A percentile compares a stretch with the other conserved stretches of the same genome.
Evolutionary conservation across 1,284 basidiomycete genomes (phyloP).

Genomic region (Peniophora sp.): DNA sequence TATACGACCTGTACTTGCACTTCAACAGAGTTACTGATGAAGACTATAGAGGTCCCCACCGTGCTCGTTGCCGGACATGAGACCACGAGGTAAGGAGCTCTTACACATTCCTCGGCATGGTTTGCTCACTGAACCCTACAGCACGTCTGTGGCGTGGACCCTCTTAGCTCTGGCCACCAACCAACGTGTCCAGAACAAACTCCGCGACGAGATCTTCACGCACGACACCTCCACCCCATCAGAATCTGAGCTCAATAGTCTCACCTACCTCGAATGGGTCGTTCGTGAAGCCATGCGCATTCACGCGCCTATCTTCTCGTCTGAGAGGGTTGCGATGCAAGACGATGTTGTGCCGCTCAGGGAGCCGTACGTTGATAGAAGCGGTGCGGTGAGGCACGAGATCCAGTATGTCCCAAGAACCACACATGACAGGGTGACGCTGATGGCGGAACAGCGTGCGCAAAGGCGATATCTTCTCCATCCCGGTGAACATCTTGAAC

Average conservation of each 20-base stretch:
- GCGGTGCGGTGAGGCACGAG: constrained; percentile 18
- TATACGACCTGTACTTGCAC: constrained; percentile 11
- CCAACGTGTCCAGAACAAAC: constrained; percentile 50
- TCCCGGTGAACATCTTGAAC: constrained; percentile 44
- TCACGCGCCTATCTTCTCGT: constrained; percentile 50
- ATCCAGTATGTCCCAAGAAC: constrained; percentile 15
- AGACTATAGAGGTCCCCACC: constrained; percentile 39
- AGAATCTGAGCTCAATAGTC: constrained; percentile 50
- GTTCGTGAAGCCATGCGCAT: constrained; percentile 66
- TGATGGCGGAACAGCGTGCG: constrained; percentile 23
- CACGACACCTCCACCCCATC: constrained; percentile 28
- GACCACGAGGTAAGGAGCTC: background rate
- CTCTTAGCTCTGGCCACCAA: constrained; percentile 54
- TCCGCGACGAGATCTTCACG: constrained; percentile 58
- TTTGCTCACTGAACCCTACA: constrained; percentile 1
- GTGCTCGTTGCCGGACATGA: background rate
- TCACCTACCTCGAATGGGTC: constrained; percentile 59
- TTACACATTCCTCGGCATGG: background rate
- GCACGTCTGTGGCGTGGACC: constrained; percentile 42
- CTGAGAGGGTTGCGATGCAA: constrained; percentile 39
- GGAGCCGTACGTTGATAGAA: constrained; percentile 20
- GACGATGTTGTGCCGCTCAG: constrained; percentile 39
- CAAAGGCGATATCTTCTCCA: constrained; percentile 36
- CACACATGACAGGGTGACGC: constrained; percentile 12
- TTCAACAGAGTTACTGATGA: background rate